These are phyloP conservation scores for Margaritispora aquatica DNA, from an alignment of 495 filamentous ascomycete species.

Conservation along the genomic window DNA sequence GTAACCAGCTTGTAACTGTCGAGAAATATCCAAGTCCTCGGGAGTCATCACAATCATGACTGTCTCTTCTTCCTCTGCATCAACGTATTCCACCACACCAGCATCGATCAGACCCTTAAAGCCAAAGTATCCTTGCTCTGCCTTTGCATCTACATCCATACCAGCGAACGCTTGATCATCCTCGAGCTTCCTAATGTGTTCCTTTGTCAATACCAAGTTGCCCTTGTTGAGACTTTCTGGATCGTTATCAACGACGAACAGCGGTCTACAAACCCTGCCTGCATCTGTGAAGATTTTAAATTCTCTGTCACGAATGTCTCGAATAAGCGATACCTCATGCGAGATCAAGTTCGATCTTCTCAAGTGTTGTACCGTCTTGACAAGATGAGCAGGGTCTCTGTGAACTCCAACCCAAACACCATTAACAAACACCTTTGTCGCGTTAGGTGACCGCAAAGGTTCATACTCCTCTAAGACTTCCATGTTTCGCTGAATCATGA, in stretches of 20 bases:
- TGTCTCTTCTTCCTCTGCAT: constrained; percentile 97
- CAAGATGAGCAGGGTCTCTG: constrained; percentile 72
- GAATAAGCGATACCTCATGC: constrained; percentile 84
- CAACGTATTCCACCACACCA: constrained; percentile 88
- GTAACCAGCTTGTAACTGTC: constrained; percentile 61
- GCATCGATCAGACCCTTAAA: constrained; percentile 78
- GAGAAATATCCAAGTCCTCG: constrained; percentile 76
- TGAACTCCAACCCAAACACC: constrained; percentile 96
- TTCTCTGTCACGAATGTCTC: constrained; percentile 92
- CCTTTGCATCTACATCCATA: constrained; percentile 47
- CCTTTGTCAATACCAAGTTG: constrained; percentile 73
- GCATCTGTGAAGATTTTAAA: constrained; percentile 99
- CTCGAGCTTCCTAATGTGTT: constrained; percentile 65
- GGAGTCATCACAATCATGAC: constrained; percentile 99
- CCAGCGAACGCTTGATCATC: constrained; percentile 49
- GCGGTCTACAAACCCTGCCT: constrained; percentile 84
- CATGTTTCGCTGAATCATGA: constrained; percentile 92
- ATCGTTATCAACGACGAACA: constrained; percentile 84
- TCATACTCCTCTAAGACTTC: constrained; percentile 96
- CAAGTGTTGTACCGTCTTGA: constrained; percentile 67
- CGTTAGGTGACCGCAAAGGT: constrained; percentile 76
- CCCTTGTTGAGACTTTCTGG: constrained; percentile 63
- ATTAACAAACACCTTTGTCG: constrained; percentile 97
- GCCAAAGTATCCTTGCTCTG: constrained; percentile 59
- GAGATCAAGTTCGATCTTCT: constrained; percentile 68